A percentile compares a stretch with the other conserved stretches of the same genome.
phyloP scores from a whole-genome alignment of 2,329 filamentous ascomycete species.

The Stachybotrys chlorohalonatus region DNA sequence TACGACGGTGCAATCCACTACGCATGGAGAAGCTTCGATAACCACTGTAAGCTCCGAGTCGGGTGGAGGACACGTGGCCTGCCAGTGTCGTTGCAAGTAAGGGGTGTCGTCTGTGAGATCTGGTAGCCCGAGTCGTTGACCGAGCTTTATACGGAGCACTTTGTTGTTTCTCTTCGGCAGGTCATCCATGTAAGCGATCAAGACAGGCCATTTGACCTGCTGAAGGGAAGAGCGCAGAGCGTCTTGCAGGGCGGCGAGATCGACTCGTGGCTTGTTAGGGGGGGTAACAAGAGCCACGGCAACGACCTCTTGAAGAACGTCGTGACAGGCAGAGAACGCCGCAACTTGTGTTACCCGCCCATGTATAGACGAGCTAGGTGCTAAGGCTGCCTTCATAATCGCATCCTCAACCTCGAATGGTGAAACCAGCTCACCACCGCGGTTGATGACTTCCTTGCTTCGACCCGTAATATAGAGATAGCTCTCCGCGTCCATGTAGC shows the following conservation, averaged over 20 bases:
- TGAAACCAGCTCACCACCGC: slow-evolving; percentile 49
- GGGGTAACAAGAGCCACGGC: slow-evolving; percentile 43
- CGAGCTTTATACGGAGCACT: slow-evolving; percentile 43
- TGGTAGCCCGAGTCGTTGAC: slow-evolving; percentile 34
- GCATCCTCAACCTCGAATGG: slow-evolving; percentile 52
- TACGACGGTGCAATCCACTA: slow-evolving; percentile 18
- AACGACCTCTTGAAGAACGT: slow-evolving; percentile 47
- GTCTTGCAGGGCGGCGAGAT: slow-evolving; percentile 37
- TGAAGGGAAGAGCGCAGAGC: slow-evolving; percentile 38
- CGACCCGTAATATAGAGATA: slow-evolving; percentile 46
- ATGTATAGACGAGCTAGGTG: slow-evolving; percentile 30
- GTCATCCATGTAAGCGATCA: slow-evolving; percentile 46
- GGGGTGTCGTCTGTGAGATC: slow-evolving; percentile 34
- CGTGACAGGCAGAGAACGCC: slow-evolving; percentile 43
- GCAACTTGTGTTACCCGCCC: slow-evolving; percentile 38
- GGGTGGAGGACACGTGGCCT: slow-evolving; percentile 36
- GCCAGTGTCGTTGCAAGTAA: slow-evolving; percentile 36
- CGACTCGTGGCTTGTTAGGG: slow-evolving; percentile 29
- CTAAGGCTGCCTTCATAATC: slow-evolving; percentile 35
- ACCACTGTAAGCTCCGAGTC: slow-evolving; percentile 34
- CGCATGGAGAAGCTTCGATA: slow-evolving; percentile 27
- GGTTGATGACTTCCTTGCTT: slow-evolving; percentile 48
- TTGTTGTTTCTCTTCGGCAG: slow-evolving; percentile 49
- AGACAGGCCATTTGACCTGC: slow-evolving; percentile 41
- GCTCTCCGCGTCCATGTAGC: slow-evolving; percentile 39